Evolutionary conservation across 805 yeast genomes (phyloP), one percentile per base, ranked within the genome.

Genomic region (Cyberlindnera japonica): DNA sequence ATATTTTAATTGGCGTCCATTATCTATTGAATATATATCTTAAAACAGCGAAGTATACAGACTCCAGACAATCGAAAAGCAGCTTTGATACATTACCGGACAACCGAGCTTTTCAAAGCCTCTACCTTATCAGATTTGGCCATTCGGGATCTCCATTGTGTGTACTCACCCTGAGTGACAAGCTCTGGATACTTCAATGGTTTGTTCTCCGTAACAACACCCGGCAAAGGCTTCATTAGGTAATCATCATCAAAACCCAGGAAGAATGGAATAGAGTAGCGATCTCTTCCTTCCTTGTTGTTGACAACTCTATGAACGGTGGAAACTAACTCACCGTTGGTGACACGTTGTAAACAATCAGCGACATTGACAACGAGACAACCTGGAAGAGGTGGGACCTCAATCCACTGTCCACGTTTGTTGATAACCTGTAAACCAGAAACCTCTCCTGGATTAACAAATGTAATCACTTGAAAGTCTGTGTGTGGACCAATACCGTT

Each of bases 401-500:
- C 52, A 15, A 64, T 52, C 54, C 57, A 57, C 21, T 62, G 59
- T 9, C 61, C 61, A 8, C 51, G 39, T 23, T 58, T 54, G 38
- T 58, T 56, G 27, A 63, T 55, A 11, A 67, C 71, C 44, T 67
- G 67, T 18, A 67, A 49, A 3, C 71, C 72, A 3, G 67, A 66
- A 31, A 61, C 58, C 16, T 50, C 47, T 37, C 63, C 71, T 37
- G 63, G 68, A 35, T 54, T 44, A 14, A 65, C 46, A 47, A 66
- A 54, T 0, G 71, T 66, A 28, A 66, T 40, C 11, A 61, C 54
- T 14, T 62, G 67, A 43, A 62, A 63, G 41, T 66, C 71, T 3
- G 68, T 63, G 44, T 66, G 71, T 3, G 69, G 65, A 7, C 67
- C 69, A 39, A 64, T 62, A n/a, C 69, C 61, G 37, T 61, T 58